Conservation (phyloP, 2,329 filamentous ascomycete genomes). For the Fusarium mexicanum region DNA sequence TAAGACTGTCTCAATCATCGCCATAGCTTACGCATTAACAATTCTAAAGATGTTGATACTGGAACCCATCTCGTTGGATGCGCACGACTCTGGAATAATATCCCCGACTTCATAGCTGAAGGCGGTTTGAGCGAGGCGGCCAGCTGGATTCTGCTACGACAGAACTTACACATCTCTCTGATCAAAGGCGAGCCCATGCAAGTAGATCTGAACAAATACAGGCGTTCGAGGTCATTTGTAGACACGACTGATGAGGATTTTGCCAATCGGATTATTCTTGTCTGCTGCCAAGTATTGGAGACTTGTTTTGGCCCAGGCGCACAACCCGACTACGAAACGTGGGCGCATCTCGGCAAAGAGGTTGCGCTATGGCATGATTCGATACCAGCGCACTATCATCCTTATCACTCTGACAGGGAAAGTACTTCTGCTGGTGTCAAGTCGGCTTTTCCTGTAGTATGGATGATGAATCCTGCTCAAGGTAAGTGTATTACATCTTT, state of each 20-base stretch:
- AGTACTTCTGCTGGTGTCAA: slow-evolving; percentile 9
- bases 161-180: slow-evolving; percentile 59
- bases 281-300: slow-evolving; percentile 46
- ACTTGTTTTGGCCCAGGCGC: slow-evolving; percentile 47
- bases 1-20: not conserved
- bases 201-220: slow-evolving; percentile 50
- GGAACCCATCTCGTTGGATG: slow-evolving; percentile 44
- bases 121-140: slow-evolving; percentile 54
- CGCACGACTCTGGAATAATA: slow-evolving; percentile 40
- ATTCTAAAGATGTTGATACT: slow-evolving; percentile 35
- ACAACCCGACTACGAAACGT: slow-evolving; percentile 31
- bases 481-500: not conserved
- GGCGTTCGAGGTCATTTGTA: slow-evolving; percentile 36
- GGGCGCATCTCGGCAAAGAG: slow-evolving; percentile 35
- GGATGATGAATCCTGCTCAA: slow-evolving; percentile 17
- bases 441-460: slow-evolving; percentile 25
- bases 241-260: slow-evolving; percentile 40
- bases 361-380: slow-evolving; percentile 38
- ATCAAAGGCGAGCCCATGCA: slow-evolving; percentile 51
- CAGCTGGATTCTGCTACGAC: slow-evolving; percentile 59
- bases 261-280: slow-evolving; percentile 42
- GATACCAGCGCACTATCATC: slow-evolving; percentile 9
- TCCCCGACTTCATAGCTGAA: slow-evolving; percentile 40
- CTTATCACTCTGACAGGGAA: slow-evolving; percentile 3
- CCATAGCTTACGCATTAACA: not conserved